Conservation (phyloP, 345 rosid genomes). For the Sonneratia caseolaris region DNA sequence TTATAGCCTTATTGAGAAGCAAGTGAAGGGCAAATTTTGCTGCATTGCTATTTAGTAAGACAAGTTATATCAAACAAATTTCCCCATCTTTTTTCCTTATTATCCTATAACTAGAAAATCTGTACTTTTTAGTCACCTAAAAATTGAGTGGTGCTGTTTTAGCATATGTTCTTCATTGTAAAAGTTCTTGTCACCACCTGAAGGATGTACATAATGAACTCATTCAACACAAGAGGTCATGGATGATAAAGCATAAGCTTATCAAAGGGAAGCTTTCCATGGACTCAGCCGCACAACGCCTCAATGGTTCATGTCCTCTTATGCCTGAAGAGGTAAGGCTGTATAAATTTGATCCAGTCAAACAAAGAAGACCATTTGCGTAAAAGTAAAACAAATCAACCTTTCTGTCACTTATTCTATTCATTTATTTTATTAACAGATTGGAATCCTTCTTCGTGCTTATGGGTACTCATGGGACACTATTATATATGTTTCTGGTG, state of each 20-base stretch:
- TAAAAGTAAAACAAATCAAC: not conserved
- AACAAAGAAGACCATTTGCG: not conserved
- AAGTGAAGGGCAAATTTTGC: not conserved
- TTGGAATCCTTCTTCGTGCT: constrained; percentile 91
- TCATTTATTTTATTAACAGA: constrained; percentile 32
- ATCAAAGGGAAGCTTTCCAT: constrained; percentile 66
- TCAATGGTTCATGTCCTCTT: constrained; percentile 72
- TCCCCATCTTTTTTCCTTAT: not conserved
- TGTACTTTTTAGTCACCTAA: not conserved
- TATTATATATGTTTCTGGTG: constrained; percentile 75
- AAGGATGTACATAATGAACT: constrained; percentile 97
- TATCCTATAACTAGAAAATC: not conserved
- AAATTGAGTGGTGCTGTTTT: not conserved
- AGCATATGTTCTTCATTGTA: not conserved
- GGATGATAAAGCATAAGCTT: constrained; percentile 84
- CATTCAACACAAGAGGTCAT: constrained; percentile 88
- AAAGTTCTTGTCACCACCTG: constrained; percentile 1
- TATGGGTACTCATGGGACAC: constrained; percentile 91
- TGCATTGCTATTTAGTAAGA: not conserved
- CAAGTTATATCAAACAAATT: not conserved
- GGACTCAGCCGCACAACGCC: constrained; percentile 54
- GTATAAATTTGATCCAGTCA: not conserved
- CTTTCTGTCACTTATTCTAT: not conserved
- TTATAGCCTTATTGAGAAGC: not conserved
- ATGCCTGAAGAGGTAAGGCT: constrained; percentile 84